These are phyloP conservation scores for Pleurotus djamor DNA, from an alignment of 768 basidiomycete genomes.

Conservation along the genomic window DNA sequence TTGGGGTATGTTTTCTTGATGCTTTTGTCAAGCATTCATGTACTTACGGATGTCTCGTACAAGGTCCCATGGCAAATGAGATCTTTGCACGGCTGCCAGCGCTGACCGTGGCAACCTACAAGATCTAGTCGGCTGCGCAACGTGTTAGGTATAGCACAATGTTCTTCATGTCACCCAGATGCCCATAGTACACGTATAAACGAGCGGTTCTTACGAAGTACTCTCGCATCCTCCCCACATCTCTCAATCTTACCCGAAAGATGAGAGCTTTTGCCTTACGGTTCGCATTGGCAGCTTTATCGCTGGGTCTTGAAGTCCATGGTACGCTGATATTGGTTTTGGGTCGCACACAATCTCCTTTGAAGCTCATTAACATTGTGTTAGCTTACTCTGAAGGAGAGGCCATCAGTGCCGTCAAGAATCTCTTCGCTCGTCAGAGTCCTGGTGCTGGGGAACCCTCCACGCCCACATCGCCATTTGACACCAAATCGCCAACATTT, in stretches of 20 bases:
- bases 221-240: background rate
- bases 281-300: background rate
- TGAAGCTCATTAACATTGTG: no score
- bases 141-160: background rate
- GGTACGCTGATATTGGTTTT: background rate
- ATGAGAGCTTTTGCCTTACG: background rate
- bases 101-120: background rate
- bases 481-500: background rate
- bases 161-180: background rate
- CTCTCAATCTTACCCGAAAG: background rate
- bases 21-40: background rate
- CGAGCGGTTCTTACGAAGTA: background rate
- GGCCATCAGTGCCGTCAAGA: background rate
- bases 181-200: background rate
- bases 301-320: background rate
- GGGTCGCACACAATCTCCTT: no score
- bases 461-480: slow-evolving; percentile 3
- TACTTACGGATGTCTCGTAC: background rate
- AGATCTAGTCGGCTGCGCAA: slow-evolving; percentile 1
- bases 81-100: background rate
- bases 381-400: slow-evolving; percentile 1
- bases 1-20: no score
- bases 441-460: background rate
- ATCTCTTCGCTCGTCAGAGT: slow-evolving; percentile 1
- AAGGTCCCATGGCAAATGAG: background rate